A percentile compares a stretch with the other conserved stretches of the same genome.
phyloP scores from a whole-genome alignment of 2,329 filamentous ascomycete species.

The Penicillium hordei region DNA sequence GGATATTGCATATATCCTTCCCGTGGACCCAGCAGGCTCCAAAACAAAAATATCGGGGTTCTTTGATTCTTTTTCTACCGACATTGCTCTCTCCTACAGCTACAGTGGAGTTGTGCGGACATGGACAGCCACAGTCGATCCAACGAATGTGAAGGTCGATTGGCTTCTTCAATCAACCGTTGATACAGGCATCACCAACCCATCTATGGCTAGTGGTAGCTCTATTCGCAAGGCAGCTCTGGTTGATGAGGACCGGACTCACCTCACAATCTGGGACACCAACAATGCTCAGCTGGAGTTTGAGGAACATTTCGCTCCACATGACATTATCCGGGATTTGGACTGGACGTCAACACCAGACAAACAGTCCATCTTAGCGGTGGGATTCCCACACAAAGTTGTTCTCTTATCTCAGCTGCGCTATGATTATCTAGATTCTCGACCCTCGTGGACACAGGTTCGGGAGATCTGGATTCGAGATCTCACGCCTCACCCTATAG shows the following conservation, averaged over 20 bases:
- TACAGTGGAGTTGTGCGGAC: slow-evolving; percentile 72
- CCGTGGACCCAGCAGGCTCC: slow-evolving; percentile 82
- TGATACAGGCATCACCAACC: slow-evolving; percentile 71
- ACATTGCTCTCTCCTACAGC: slow-evolving; percentile 84
- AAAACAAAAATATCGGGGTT: slow-evolving; percentile 71
- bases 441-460: slow-evolving; percentile 85
- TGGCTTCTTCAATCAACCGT: slow-evolving; percentile 82
- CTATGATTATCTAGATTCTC: slow-evolving; percentile 85
- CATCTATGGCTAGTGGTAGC: slow-evolving; percentile 78
- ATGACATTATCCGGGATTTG: slow-evolving; percentile 77
- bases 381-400: slow-evolving; percentile 87
- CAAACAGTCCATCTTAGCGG: slow-evolving; percentile 81
- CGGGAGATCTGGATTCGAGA: slow-evolving; percentile 78
- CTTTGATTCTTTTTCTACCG: slow-evolving; percentile 79
- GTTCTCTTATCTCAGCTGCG: slow-evolving; percentile 81
- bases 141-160: slow-evolving; percentile 61
- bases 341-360: slow-evolving; percentile 94
- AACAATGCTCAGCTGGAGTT: slow-evolving; percentile 79
- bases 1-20: slow-evolving; percentile 63
- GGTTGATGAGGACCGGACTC: slow-evolving; percentile 70
- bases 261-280: slow-evolving; percentile 88
- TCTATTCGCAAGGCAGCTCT: slow-evolving; percentile 84
- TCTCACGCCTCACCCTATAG: slow-evolving; percentile 83
- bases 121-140: slow-evolving; percentile 77
- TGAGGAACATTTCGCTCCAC: slow-evolving; percentile 68